Evolutionary conservation across 1,284 basidiomycete species (phyloP).

Genomic region (Ustanciosporium gigantosporum): DNA sequence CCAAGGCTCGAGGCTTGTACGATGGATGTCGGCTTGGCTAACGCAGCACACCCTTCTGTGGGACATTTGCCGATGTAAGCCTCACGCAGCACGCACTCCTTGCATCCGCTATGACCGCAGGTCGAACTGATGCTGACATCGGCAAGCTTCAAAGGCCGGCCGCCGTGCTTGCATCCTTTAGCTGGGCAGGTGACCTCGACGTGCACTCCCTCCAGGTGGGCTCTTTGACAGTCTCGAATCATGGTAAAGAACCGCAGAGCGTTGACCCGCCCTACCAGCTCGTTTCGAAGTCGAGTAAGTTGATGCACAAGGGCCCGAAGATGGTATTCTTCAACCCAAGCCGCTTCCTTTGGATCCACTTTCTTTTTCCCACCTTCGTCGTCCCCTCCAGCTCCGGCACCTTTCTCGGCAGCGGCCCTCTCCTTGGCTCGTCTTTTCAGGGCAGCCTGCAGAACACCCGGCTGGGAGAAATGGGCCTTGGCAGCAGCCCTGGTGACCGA

Average conservation of each 20-base stretch:
- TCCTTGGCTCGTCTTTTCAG: conserved; percentile 31
- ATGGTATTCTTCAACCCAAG: conserved; percentile 41
- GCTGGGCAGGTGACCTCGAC: conserved; percentile 35
- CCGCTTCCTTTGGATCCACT: conserved; percentile 20
- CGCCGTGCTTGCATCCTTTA: conserved; percentile 16
- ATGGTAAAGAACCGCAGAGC: conserved; percentile 47
- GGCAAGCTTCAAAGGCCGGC: conserved; percentile 12
- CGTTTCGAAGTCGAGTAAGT: conserved; percentile 43
- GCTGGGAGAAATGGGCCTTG: conserved; percentile 7
- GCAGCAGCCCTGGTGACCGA: conserved; percentile 18
- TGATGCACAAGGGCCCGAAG: conserved; percentile 41
- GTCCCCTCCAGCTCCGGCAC: conserved; percentile 23
- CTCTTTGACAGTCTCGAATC: conserved; percentile 44
- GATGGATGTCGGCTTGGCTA: conserved; percentile 40
- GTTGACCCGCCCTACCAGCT: conserved; percentile 38
- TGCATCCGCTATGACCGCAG: conserved; percentile 46
- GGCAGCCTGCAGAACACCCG: conserved; percentile 26
- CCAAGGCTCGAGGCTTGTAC: conserved; percentile 39
- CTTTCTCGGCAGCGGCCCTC: too few relatives aligned
- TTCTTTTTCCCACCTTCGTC: conserved; percentile 22
- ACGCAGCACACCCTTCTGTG: conserved; percentile 35
- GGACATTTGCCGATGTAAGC: conserved; percentile 46
- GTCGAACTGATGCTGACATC: conserved; percentile 37
- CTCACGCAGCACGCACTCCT: conserved; percentile 34
- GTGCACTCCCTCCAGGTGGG: conserved; percentile 24